Conservation (phyloP, 1,284 basidiomycete genomes). For the Rhodotorula glutinis region DNA sequence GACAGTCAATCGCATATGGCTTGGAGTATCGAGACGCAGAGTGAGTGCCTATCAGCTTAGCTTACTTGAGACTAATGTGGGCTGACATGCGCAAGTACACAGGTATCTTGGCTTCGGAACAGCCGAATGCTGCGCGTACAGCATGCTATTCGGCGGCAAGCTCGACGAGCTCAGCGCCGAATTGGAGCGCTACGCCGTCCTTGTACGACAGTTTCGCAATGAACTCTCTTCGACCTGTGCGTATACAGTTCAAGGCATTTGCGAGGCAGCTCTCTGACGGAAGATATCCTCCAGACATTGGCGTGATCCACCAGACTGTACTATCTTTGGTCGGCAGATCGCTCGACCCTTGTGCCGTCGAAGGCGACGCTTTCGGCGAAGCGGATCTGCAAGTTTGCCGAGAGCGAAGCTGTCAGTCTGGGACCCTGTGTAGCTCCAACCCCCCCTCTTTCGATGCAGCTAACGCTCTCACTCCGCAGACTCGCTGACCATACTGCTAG, state of each 20-base stretch:
- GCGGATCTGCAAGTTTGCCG: slow-evolving; percentile 25
- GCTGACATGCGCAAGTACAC: too few species aligned
- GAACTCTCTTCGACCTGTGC: slow-evolving; percentile 31
- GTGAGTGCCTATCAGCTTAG: too few species aligned
- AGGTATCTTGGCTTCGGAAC: slow-evolving; percentile 32
- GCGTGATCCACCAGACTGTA: slow-evolving; percentile 27
- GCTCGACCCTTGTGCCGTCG: slow-evolving; percentile 19
- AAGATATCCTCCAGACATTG: too few species aligned
- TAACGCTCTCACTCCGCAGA: slow-evolving; percentile 6
- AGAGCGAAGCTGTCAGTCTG: slow-evolving; percentile 24
- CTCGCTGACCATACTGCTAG: slow-evolving; percentile 16
- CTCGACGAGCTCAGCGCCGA: slow-evolving; percentile 20
- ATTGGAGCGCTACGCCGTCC: slow-evolving; percentile 34
- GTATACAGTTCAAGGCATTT: too few species aligned
- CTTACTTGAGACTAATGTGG: too few species aligned
- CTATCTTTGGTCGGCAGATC: slow-evolving; percentile 20
- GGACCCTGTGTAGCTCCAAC: too few species aligned
- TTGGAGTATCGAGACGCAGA: slow-evolving; percentile 36
- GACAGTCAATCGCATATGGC: slow-evolving; percentile 17
- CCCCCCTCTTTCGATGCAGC: too few species aligned
- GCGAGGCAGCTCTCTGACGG: too few species aligned
- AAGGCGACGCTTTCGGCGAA: slow-evolving; percentile 30
- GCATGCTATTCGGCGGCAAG: slow-evolving; percentile 16
- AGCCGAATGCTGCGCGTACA: slow-evolving; percentile 25
- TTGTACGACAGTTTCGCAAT: slow-evolving; percentile 38